phyloP scores from a whole-genome alignment of 192 early-diverging fungal genomes.

The Podila epigama region DNA sequence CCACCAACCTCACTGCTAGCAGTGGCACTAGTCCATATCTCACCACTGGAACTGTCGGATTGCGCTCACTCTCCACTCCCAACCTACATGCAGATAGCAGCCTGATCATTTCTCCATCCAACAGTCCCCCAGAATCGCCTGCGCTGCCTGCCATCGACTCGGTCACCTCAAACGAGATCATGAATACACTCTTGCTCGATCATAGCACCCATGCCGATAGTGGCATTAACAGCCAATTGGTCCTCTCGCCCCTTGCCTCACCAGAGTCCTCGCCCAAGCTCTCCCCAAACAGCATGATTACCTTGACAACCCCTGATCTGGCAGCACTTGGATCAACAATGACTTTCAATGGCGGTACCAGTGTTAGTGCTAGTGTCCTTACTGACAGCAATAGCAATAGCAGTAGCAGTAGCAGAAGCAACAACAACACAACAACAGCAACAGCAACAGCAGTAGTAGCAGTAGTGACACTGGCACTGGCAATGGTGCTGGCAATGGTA shows the following conservation, averaged over 20 bases:
- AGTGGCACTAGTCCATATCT: slow-evolving; percentile 1
- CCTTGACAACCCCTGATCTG: slow-evolving; percentile 1
- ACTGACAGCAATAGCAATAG: not conserved
- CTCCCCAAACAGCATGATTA: not conserved
- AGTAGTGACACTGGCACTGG: not conserved
- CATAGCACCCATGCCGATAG: not conserved
- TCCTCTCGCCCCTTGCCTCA: not conserved
- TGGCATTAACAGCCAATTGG: not conserved
- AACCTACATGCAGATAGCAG: not conserved
- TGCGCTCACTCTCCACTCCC: not conserved
- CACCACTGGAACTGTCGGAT: not conserved
- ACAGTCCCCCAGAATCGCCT: not conserved
- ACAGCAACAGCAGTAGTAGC: not conserved
- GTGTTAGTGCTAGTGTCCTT: too few relatives aligned
- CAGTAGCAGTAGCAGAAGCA: not conserved
- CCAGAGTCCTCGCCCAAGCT: slow-evolving; percentile 1
- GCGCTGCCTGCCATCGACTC: not conserved
- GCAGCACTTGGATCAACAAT: not conserved
- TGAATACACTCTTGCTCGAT: not conserved
- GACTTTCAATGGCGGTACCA: too few relatives aligned
- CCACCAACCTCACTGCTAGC: not conserved
- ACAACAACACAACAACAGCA: not conserved
- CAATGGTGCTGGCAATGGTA: too few relatives aligned
- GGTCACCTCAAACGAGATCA: not conserved
- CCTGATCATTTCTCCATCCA: not conserved